Evolutionary conservation across 2,329 filamentous ascomycete genomes (phyloP).

Genomic region (Decorospora gaudefroyi): DNA sequence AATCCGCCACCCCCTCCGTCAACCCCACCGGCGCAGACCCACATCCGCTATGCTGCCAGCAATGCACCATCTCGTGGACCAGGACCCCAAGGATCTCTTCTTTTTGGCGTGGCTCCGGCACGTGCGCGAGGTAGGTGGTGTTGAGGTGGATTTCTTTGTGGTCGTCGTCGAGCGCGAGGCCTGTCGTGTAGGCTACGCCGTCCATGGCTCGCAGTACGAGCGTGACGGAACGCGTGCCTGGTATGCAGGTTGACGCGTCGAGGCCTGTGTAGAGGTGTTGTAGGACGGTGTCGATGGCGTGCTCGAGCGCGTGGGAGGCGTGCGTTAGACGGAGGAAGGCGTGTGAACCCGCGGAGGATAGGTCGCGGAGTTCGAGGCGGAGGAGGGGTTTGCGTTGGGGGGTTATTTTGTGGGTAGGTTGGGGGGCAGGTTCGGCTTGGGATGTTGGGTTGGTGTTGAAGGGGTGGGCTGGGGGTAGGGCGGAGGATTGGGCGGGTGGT

Average conservation of each 20-base stretch:
- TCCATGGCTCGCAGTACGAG: constrained; percentile 76
- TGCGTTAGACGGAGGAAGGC: constrained; percentile 71
- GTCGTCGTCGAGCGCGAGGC: constrained; percentile 75
- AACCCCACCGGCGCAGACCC: constrained; percentile 67
- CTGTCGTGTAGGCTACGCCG: constrained; percentile 88
- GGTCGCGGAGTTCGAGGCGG: constrained; percentile 55
- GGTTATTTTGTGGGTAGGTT: constrained; percentile 21
- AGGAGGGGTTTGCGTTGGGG: constrained; percentile 51
- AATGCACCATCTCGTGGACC: constrained; percentile 93
- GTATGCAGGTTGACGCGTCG: constrained; percentile 47
- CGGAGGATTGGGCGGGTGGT: constrained; percentile 37
- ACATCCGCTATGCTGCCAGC: constrained; percentile 78
- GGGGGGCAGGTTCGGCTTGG: neutral
- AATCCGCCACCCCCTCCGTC: constrained; percentile 91
- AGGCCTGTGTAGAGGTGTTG: constrained; percentile 66
- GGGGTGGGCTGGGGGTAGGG: constrained; percentile 28
- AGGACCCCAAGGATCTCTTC: constrained; percentile 81
- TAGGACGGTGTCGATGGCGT: constrained; percentile 70
- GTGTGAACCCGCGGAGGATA: constrained; percentile 61
- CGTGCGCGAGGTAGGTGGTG: constrained; percentile 67
- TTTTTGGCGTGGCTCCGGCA: constrained; percentile 43
- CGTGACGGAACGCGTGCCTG: constrained; percentile 81
- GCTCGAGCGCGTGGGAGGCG: constrained; percentile 63
- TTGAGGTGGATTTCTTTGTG: constrained; percentile 95
- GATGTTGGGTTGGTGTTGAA: constrained; percentile 10